phyloP scores from a whole-genome alignment of 257 asterid species.

The Scutellaria baicalensis region DNA sequence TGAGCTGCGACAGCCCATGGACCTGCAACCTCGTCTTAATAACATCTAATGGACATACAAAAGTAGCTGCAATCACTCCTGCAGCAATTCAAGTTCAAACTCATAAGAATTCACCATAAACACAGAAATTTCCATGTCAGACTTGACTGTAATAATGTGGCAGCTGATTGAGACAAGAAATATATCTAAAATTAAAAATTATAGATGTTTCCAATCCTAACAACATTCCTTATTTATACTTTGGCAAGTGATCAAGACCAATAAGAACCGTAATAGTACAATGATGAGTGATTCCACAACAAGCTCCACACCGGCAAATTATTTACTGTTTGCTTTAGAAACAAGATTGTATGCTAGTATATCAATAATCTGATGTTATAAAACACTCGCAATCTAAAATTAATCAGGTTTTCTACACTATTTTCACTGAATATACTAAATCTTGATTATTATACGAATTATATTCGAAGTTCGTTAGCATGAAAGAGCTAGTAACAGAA shows the following conservation, averaged over 20 bases:
- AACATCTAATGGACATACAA: conserved; percentile 97
- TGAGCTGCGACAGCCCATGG: conserved; percentile 70
- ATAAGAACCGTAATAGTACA: not conserved
- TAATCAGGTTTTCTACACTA: not conserved
- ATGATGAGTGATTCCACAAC: not conserved
- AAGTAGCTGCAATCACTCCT: conserved; percentile 96
- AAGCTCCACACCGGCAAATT: too few relatives aligned
- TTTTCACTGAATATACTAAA: not conserved
- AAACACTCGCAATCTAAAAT: not conserved
- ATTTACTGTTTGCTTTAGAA: not conserved
- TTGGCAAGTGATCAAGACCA: not conserved
- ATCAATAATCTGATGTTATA: not conserved
- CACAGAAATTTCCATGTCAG: not conserved
- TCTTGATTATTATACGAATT: not conserved
- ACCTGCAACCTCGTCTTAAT: conserved; percentile 97
- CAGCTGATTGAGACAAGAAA: not conserved
- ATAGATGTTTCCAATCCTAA: not conserved
- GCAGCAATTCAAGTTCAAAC: conserved; percentile 29
- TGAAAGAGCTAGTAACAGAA: not conserved
- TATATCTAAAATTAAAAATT: not conserved
- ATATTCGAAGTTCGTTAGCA: not conserved
- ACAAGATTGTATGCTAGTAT: not conserved
- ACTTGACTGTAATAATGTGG: not conserved
- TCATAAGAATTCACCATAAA: not conserved
- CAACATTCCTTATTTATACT: not conserved